A percentile compares a stretch with the other conserved stretches of the same genome.
These are phyloP conservation scores for Aspergillus sp. DNA, from an alignment of 2,329 filamentous ascomycete genomes.

Conservation along the genomic window DNA sequence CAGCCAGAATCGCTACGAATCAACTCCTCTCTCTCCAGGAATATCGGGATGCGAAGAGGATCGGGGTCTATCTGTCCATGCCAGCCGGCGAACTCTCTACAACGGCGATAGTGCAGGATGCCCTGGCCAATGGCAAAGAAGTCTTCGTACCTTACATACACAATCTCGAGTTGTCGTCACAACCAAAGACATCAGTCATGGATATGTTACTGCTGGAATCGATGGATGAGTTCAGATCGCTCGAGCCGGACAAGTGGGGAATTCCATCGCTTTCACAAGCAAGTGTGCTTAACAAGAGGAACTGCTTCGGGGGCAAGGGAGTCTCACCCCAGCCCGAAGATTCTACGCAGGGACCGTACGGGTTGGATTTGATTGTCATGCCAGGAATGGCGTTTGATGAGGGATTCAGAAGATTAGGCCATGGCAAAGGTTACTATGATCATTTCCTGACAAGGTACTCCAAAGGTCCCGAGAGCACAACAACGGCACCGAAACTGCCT, in stretches of 20 bases:
- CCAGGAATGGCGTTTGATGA: constrained; percentile 91
- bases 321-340: constrained; percentile 23
- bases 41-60: constrained; percentile 71
- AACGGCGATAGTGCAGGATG: constrained; percentile 76
- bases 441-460: constrained; percentile 80
- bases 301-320: constrained; percentile 70
- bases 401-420: constrained; percentile 74
- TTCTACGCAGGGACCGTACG: constrained; percentile 34
- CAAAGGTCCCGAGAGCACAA: constrained; percentile 39
- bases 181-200: constrained; percentile 72
- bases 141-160: constrained; percentile 93
- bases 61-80: constrained; percentile 95
- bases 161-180: constrained; percentile 49
- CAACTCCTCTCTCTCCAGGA: constrained; percentile 68
- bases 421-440: constrained; percentile 97
- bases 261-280: constrained; percentile 79
- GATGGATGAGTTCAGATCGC: constrained; percentile 73
- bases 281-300: constrained; percentile 67
- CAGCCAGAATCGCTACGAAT: constrained; percentile 68
- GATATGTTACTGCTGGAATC: constrained; percentile 85
- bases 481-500: constrained; percentile 50
- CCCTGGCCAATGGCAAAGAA: constrained; percentile 73
- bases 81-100: constrained; percentile 84
- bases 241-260: constrained; percentile 83
- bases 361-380: constrained; percentile 83